Evolutionary conservation across 148 eudicot genomes (phyloP), one percentile per base, ranked within the genome.

Genomic region (Heliosperma pusillum): DNA sequence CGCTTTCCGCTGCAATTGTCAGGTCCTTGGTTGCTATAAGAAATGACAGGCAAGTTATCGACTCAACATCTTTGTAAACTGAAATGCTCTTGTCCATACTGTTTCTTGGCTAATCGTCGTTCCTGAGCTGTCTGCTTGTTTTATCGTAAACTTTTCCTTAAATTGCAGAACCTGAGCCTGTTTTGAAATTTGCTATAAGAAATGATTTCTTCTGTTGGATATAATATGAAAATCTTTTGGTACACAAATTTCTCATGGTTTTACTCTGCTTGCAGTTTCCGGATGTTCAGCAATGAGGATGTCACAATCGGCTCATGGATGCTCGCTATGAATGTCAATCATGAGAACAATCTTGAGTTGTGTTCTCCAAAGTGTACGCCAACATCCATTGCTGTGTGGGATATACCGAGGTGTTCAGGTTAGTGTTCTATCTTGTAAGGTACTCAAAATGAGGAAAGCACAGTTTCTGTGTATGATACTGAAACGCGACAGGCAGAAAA

Each of bases 261-360:
- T 78, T 29, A 69, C 76, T 65, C 40, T 63, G 60, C 57, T 74
- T 84, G 76, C 91, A 94, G 98, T 75, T 89, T 91, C 76, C 91
- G 98, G 74, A 91, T 91, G 97, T 94, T 94, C 70, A 94, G 96
- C 85, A 94, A 94, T 82, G 98, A 91, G 82, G 98, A 94, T 86
- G 96, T 91, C 36, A 94, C 96, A 5, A 91, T 94, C 52, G 97
- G 98, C 36, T 87, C 98, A 15, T 91, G 98, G 98, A 94, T 94
- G 97, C 95, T 94, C 71, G 98, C 98, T 27, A 94, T 94, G 98
- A 94, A 94, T 87, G 98, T 94, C 68, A 84, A 88, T 71, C 97
- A 90, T 17, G 97, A 94, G 85, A 83, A 91, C 82, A 87, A 84
- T 77, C 80, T 73, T 27, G 80, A 66, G 19, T 86, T 94, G 25